phyloP scores from a whole-genome alignment of 768 basidiomycete genomes.

The Boletellus ananiceps region DNA sequence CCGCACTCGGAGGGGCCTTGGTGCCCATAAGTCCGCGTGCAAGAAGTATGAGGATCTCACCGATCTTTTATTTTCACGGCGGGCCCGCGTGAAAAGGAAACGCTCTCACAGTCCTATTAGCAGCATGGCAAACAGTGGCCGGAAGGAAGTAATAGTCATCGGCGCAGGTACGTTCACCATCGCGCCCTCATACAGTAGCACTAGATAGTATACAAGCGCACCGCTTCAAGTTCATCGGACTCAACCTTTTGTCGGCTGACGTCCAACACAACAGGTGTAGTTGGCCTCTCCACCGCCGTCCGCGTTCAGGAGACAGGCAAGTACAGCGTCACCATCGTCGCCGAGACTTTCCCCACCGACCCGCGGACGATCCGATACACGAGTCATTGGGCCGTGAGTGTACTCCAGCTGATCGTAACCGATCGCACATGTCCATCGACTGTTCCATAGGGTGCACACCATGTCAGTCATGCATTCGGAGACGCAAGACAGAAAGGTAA shows the following conservation, averaged over 20 bases:
- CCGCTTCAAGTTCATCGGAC: too few relatives aligned
- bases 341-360: constrained; percentile 70
- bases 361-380: constrained; percentile 71
- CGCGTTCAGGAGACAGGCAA: constrained; percentile 59
- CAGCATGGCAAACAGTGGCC: not conserved
- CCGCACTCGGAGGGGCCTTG: too few relatives aligned
- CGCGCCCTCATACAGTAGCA: not conserved
- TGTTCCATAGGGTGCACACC: constrained; percentile 67
- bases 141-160: constrained; percentile 34
- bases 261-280: constrained; percentile 47
- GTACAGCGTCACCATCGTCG: constrained; percentile 64
- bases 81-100: too few relatives aligned
- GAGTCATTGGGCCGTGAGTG: constrained; percentile 75
- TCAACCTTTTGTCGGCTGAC: too few relatives aligned
- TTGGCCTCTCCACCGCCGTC: constrained; percentile 74
- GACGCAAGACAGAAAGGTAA: constrained; percentile 54
- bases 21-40: too few relatives aligned
- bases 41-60: too few relatives aligned
- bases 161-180: constrained; percentile 35
- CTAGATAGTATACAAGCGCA: too few relatives aligned
- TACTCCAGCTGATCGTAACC: not conserved
- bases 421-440: not conserved
- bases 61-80: too few relatives aligned
- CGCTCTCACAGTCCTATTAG: too few relatives aligned
- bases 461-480: constrained; percentile 55